These are phyloP conservation scores for Salmacisia buchloeana DNA, from an alignment of 1,284 basidiomycete genomes.

Conservation along the genomic window DNA sequence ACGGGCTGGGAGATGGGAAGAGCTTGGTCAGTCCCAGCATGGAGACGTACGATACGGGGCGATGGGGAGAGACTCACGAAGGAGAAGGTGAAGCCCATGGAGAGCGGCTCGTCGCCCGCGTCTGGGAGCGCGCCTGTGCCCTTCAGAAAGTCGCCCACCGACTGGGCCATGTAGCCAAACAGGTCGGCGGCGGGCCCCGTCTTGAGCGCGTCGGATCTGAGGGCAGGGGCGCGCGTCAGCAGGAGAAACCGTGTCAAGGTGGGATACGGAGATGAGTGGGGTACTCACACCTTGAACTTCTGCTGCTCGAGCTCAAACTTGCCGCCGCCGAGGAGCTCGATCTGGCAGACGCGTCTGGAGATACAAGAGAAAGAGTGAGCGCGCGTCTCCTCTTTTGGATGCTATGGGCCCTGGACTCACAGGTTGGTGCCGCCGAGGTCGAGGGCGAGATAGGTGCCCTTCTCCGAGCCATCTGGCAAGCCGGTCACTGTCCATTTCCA, in stretches of 20 bases:
- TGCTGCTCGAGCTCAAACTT: constrained; percentile 69
- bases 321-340: constrained; percentile 78
- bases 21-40: background rate
- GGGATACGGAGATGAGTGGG: constrained; percentile 65
- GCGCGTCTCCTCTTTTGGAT: background rate
- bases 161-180: constrained; percentile 82
- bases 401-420: constrained; percentile 7
- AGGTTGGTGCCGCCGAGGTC: constrained; percentile 46
- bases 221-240: background rate
- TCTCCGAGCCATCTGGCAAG: constrained; percentile 39
- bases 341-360: constrained; percentile 73
- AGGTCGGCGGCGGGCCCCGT: constrained; percentile 32
- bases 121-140: constrained; percentile 55
- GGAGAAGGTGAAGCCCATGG: constrained; percentile 70
- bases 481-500: constrained; percentile 26
- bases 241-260: background rate
- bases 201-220: constrained; percentile 40
- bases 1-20: constrained; percentile 69
- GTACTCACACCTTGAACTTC: constrained; percentile 51
- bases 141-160: constrained; percentile 89
- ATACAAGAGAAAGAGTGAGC: background rate
- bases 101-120: constrained; percentile 25
- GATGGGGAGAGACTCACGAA: constrained; percentile 17
- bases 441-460: constrained; percentile 43
- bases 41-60: background rate